These are phyloP conservation scores for Debaryomyces castellii DNA, from an alignment of 805 yeast species.

Conservation along the genomic window DNA sequence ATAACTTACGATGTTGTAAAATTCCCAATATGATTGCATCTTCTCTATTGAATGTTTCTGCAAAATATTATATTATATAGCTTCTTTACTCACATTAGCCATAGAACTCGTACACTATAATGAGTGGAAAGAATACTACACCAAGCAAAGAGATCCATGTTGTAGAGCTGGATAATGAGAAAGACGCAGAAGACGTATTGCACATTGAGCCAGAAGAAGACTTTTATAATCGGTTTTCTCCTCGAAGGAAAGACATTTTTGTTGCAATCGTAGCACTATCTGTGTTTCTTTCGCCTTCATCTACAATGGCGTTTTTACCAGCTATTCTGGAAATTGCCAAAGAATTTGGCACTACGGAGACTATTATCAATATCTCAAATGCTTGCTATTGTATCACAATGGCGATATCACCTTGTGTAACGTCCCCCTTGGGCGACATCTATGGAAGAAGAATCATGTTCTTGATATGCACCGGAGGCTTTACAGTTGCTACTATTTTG, in stretches of 20 bases:
- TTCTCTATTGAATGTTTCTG: too few relatives aligned
- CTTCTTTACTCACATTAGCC: too few relatives aligned
- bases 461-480: constrained; percentile 36
- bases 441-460: constrained; percentile 51
- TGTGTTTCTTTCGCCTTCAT: constrained; percentile 45
- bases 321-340: constrained; percentile 51
- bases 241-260: neutral
- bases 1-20: too few relatives aligned
- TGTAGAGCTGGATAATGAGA: neutral
- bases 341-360: constrained; percentile 45
- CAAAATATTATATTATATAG: too few relatives aligned
- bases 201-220: neutral
- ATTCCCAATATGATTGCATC: too few relatives aligned
- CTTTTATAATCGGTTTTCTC: neutral
- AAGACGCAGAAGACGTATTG: neutral
- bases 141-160: neutral
- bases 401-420: constrained; percentile 52
- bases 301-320: constrained; percentile 48
- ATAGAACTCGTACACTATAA: neutral
- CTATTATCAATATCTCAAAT: constrained; percentile 47
- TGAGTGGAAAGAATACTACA: neutral
- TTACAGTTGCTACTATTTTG: constrained; percentile 16
- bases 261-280: constrained; percentile 15
- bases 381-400: constrained; percentile 51
- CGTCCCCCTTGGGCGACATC: constrained; percentile 50